These are phyloP conservation scores for Strigomonas galati DNA, from an alignment of 208 protist genomes.

Conservation along the genomic window DNA sequence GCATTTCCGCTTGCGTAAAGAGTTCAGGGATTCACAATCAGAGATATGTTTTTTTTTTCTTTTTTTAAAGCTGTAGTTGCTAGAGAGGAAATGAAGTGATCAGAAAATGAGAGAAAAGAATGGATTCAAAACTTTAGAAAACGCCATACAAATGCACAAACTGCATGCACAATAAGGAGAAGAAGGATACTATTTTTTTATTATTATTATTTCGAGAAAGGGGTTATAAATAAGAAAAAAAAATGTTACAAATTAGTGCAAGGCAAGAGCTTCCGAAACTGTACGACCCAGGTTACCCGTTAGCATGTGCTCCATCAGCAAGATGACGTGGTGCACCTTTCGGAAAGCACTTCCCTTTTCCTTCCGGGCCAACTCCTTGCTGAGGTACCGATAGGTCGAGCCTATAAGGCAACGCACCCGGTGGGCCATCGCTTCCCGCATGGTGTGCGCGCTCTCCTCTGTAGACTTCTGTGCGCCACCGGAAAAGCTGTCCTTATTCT, in stretches of 20 bases:
- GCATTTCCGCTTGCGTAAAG: too few species aligned
- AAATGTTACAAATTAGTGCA: background rate
- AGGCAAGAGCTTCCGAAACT: background rate
- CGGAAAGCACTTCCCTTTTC: slow-evolving; percentile 5
- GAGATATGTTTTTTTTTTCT: background rate
- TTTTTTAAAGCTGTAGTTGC: background rate
- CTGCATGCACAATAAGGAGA: too few species aligned
- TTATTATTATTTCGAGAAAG: too few species aligned
- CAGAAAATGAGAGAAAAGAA: too few species aligned
- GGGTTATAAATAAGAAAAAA: background rate
- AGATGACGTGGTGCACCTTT: slow-evolving; percentile 27
- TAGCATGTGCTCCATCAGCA: slow-evolving; percentile 65
- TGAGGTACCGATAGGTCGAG: background rate
- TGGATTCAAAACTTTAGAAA: too few species aligned
- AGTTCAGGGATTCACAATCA: too few species aligned
- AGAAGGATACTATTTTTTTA: too few species aligned
- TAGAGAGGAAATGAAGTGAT: too few species aligned
- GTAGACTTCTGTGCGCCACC: background rate
- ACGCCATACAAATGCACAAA: too few species aligned
- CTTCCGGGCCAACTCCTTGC: too few species aligned
- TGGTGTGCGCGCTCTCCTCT: background rate
- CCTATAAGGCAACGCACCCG: background rate
- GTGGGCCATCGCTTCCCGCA: background rate
- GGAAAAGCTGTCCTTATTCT: background rate
- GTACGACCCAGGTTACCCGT: slow-evolving; percentile 31